Percentiles rank a stretch among this genome's conserved stretches.
These are phyloP conservation scores for Polyplosphaeria fusca DNA, from an alignment of 495 filamentous ascomycete species.

Conservation along the genomic window DNA sequence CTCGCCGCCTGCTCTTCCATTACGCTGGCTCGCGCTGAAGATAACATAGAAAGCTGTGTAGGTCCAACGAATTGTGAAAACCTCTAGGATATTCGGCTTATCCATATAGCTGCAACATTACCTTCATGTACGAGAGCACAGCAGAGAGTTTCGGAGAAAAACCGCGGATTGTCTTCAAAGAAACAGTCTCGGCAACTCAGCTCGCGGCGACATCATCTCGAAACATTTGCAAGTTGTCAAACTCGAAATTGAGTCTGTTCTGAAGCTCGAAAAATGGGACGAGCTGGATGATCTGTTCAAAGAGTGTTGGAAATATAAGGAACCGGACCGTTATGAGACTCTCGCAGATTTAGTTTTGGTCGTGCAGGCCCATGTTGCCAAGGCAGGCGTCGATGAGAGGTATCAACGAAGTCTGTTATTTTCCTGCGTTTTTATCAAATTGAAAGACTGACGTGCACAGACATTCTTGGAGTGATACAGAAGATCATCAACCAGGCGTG, in stretches of 20 bases:
- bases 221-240: constrained; percentile 64
- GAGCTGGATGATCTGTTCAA: constrained; percentile 60
- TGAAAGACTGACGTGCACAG: constrained; percentile 9
- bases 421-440: neutral
- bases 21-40: constrained; percentile 62
- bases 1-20: constrained; percentile 58
- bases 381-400: constrained; percentile 10
- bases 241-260: constrained; percentile 74
- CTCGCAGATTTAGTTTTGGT: constrained; percentile 41
- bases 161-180: constrained; percentile 34
- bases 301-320: constrained; percentile 33
- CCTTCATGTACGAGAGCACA: constrained; percentile 53
- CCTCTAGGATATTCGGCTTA: neutral
- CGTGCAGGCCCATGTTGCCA: constrained; percentile 26
- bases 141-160: constrained; percentile 50
- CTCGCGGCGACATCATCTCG: constrained; percentile 51
- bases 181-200: constrained; percentile 44
- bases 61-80: constrained; percentile 21
- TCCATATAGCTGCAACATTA: constrained; percentile 59
- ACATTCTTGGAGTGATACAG: constrained; percentile 36
- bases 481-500: constrained; percentile 64
- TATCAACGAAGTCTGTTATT: constrained; percentile 29
- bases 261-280: constrained; percentile 65
- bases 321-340: constrained; percentile 34
- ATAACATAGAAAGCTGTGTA: constrained; percentile 58